phyloP scores from a whole-genome alignment of 441 rosid genomes.

The Sinapis alba region DNA sequence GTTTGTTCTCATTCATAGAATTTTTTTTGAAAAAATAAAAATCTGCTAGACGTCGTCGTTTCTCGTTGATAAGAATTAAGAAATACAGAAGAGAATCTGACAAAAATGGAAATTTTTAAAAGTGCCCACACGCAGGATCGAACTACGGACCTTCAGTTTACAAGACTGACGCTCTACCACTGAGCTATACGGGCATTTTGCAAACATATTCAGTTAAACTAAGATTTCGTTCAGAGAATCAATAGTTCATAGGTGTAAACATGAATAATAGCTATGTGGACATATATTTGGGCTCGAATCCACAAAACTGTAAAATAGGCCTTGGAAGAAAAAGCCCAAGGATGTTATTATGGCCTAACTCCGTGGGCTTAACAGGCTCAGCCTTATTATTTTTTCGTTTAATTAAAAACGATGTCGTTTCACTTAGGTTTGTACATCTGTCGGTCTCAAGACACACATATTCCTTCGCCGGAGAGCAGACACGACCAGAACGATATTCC shows the following conservation, averaged over 20 bases:
- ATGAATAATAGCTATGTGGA: too few relatives aligned
- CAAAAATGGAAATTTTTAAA: background rate
- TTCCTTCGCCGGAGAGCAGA: background rate
- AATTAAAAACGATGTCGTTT: background rate
- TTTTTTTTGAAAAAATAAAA: too few relatives aligned
- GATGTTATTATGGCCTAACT: background rate
- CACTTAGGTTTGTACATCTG: too few relatives aligned
- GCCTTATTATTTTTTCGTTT: background rate
- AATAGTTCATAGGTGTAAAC: too few relatives aligned
- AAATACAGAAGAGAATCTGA: background rate
- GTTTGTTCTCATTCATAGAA: background rate
- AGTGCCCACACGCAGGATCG: constrained; percentile 98
- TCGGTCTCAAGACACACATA: too few relatives aligned
- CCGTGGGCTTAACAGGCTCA: background rate
- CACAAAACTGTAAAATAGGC: background rate
- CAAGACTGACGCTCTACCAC: constrained; percentile 98
- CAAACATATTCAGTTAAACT: too few relatives aligned
- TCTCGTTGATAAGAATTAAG: background rate
- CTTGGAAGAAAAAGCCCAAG: background rate
- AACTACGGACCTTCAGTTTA: constrained; percentile 98
- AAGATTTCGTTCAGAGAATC: too few relatives aligned
- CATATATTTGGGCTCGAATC: background rate
- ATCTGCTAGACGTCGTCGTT: background rate
- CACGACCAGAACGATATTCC: background rate
- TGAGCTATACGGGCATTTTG: constrained; percentile 81